phyloP scores from a whole-genome alignment of 2,329 filamentous ascomycete species.

The Fusarium decemcellulare region DNA sequence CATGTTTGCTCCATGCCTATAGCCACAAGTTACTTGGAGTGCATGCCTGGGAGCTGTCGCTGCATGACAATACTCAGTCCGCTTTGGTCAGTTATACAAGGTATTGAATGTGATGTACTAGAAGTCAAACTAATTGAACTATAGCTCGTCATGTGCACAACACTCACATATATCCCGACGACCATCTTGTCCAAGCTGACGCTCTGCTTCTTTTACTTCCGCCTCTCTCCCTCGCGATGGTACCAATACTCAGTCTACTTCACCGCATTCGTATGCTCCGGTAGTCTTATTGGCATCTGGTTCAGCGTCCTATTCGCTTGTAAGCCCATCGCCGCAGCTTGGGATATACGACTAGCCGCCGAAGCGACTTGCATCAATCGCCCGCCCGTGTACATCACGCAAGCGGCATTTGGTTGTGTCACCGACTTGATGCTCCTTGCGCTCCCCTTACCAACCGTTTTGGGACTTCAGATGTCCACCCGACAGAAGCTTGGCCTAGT shows the following conservation, averaged over 20 bases:
- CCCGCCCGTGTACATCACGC: constrained; percentile 61
- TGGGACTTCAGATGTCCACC: constrained; percentile 57
- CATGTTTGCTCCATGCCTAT: constrained; percentile 3
- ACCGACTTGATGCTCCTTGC: constrained; percentile 61
- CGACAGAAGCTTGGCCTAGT: constrained; percentile 60
- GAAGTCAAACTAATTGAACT: background rate
- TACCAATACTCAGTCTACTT: constrained; percentile 48
- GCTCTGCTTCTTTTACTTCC: constrained; percentile 52
- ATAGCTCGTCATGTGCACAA: constrained; percentile 36
- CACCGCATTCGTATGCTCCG: constrained; percentile 43
- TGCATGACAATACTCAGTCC: constrained; percentile 22
- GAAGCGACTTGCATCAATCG: constrained; percentile 58
- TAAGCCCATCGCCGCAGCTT: constrained; percentile 48
- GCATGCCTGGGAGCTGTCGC: constrained; percentile 41
- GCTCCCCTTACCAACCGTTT: constrained; percentile 60
- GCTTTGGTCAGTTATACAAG: background rate
- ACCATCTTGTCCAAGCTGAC: constrained; percentile 52
- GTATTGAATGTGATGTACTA: background rate
- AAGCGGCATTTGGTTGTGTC: constrained; percentile 60
- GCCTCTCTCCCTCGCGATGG: constrained; percentile 48
- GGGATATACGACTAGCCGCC: constrained; percentile 39
- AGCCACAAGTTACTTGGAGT: constrained; percentile 32
- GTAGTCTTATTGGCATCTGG: constrained; percentile 48
- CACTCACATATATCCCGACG: constrained; percentile 49
- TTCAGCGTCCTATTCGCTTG: constrained; percentile 53